Evolutionary conservation across 2,329 filamentous ascomycete genomes (phyloP).

Genomic region (Arthrobotrys pseudoclavata): DNA sequence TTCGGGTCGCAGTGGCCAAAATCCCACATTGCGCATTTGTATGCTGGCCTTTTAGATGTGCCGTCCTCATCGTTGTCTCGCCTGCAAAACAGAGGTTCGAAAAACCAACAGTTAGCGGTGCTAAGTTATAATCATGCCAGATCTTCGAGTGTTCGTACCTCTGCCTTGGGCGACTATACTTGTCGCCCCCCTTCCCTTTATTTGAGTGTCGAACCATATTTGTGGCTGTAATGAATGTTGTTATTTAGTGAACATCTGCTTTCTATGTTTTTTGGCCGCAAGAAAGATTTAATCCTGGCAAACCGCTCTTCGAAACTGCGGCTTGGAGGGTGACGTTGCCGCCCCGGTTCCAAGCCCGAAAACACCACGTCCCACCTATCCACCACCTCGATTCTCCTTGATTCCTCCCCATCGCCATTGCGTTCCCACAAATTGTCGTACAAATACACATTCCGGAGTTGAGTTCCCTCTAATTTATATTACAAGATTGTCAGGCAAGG

Average conservation of each 20-base stretch:
- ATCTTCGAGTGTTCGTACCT: conserved; percentile 29
- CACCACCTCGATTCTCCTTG: conserved; percentile 57
- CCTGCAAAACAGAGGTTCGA: conserved; percentile 7
- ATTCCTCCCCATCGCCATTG: conserved; percentile 40
- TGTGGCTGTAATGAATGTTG: neutral
- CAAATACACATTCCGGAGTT: conserved; percentile 20
- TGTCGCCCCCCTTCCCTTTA: conserved; percentile 50
- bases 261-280: conserved; percentile 31
- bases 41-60: conserved; percentile 69
- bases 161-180: conserved; percentile 26
- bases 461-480: neutral
- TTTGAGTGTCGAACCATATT: conserved; percentile 53
- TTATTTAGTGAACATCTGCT: neutral
- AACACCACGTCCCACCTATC: conserved; percentile 58
- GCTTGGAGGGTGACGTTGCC: conserved; percentile 57
- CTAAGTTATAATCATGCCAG: conserved; percentile 18
- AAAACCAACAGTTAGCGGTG: conserved; percentile 11
- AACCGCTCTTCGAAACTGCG: conserved; percentile 26
- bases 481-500: conserved; percentile 4
- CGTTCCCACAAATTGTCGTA: conserved; percentile 10
- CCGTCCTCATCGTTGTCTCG: conserved; percentile 63
- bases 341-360: conserved; percentile 48
- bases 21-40: conserved; percentile 98
- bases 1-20: conserved; percentile 98
- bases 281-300: conserved; percentile 23